These are phyloP conservation scores for Pelargonium fulgidum DNA, from an alignment of 441 rosid species.

Conservation along the genomic window DNA sequence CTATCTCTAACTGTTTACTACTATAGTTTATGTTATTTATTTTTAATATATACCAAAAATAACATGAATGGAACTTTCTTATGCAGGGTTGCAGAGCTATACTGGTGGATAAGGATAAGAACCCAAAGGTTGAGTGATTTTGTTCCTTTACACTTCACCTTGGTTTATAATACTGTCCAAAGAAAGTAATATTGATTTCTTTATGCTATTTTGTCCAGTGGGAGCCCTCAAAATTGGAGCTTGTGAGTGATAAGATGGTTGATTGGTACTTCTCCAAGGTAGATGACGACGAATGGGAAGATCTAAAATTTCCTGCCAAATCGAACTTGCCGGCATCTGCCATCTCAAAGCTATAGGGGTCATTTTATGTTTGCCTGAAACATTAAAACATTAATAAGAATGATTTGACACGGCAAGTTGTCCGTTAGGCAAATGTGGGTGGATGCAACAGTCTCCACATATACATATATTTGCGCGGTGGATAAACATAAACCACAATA, in stretches of 20 bases:
- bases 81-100: slow-evolving; percentile 92
- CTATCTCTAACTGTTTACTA: neutral
- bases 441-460: too few relatives aligned
- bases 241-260: slow-evolving; percentile 45
- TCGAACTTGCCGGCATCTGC: slow-evolving; percentile 44
- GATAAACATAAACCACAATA: too few relatives aligned
- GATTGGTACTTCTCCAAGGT: slow-evolving; percentile 55
- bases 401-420: too few relatives aligned
- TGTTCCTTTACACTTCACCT: neutral
- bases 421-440: too few relatives aligned
- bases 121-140: slow-evolving; percentile 11
- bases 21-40: neutral
- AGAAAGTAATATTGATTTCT: neutral
- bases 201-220: slow-evolving; percentile 37
- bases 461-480: too few relatives aligned
- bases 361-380: too few relatives aligned
- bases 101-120: slow-evolving; percentile 77
- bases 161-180: too few relatives aligned
- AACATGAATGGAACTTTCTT: neutral
- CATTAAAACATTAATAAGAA: too few relatives aligned
- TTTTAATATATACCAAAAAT: neutral
- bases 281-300: slow-evolving; percentile 58
- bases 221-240: slow-evolving; percentile 74
- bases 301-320: slow-evolving; percentile 56
- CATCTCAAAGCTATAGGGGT: slow-evolving; percentile 50